Evolutionary conservation across 2,329 filamentous ascomycete genomes (phyloP), one percentile per base, ranked within the genome.

Genomic region (Colletotrichum cereale): DNA sequence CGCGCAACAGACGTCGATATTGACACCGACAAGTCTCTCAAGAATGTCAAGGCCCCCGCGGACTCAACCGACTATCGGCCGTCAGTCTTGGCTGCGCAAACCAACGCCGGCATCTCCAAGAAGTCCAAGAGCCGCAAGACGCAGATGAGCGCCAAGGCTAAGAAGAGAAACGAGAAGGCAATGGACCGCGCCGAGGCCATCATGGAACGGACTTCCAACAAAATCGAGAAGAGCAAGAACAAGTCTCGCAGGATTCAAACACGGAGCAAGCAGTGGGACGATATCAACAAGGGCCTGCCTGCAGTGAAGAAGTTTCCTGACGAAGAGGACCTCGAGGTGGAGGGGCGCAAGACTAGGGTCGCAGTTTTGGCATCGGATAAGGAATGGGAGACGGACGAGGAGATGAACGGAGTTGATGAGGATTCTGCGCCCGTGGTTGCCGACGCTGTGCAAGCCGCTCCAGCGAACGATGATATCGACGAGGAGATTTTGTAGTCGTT

Each of bases 1-100:
- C 90, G 93, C 74, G 92, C 90, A 57, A 89, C 89, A 21, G 92
- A 91, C 5, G 91, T 92, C 34, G 86, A 90, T 76, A 90, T 93
- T 80, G 83, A 93, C 81, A 88, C 89, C 53, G 91, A 93, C 85
- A 93, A 93, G 82, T 92, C 91, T 8, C 85, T 93, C 29, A 92
- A 92, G 78, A 83, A 89, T 47, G 81, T 87, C 70, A 83, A 86
- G 72, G 84, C 86, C 14, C 88, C 89, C 2, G 73, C 81, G 26
- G 82, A 86, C 55, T 82, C 85, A 10, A 79, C 82, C 69, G 82
- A 86, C 47, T 79, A 84, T 71, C 88, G 90, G 5, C 89, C 90
- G 36, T 90, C 92, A n/a, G 86, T 93, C 24, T 88, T 94, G 50
- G 89, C 89, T 48, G 89, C 91, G 21, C 91, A 93, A 75, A 88